A percentile compares a stretch with the other conserved stretches of the same genome.
These are phyloP conservation scores for Pseudocercospora macadamiae DNA, from an alignment of 2,329 filamentous ascomycete species.

Conservation along the genomic window DNA sequence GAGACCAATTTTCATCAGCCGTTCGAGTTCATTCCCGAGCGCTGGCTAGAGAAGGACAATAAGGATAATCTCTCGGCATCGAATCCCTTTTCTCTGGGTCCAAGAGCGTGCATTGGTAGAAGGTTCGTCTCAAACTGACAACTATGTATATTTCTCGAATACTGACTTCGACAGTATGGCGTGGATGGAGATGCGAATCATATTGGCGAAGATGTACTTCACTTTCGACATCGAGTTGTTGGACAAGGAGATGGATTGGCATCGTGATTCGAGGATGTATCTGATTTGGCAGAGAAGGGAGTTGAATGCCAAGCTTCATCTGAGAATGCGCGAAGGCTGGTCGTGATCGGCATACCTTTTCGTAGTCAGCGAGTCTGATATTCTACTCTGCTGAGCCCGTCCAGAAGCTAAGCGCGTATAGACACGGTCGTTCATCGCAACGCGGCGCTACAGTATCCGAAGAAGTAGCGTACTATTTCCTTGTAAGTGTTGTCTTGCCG, in stretches of 20 bases:
- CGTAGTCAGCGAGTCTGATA: too few species aligned
- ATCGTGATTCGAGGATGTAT: not conserved
- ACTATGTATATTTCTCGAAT: not conserved
- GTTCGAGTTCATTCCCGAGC: slow-evolving; percentile 33
- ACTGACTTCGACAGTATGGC: slow-evolving; percentile 5
- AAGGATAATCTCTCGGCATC: not conserved
- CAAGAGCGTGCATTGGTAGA: slow-evolving; percentile 3
- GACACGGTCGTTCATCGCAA: too few species aligned
- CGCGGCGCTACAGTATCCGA: too few species aligned
- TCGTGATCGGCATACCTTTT: too few species aligned
- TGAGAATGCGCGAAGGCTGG: too few species aligned
- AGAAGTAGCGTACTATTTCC: too few species aligned
- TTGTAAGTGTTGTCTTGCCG: too few species aligned
- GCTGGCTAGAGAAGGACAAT: slow-evolving; percentile 29
- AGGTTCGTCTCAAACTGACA: not conserved
- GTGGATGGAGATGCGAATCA: slow-evolving; percentile 10
- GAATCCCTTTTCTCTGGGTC: not conserved
- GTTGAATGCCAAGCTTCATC: not conserved
- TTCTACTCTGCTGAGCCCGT: too few species aligned
- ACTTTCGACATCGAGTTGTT: slow-evolving; percentile 3
- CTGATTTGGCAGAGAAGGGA: not conserved
- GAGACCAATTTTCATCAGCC: slow-evolving; percentile 27
- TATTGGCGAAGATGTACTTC: slow-evolving; percentile 9
- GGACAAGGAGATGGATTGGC: not conserved
- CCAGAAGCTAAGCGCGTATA: too few species aligned